Percentiles rank a stretch among this genome's conserved stretches.
These are phyloP conservation scores for Podila verticillata DNA, from an alignment of 192 early-diverging fungal genomes.

Conservation along the genomic window DNA sequence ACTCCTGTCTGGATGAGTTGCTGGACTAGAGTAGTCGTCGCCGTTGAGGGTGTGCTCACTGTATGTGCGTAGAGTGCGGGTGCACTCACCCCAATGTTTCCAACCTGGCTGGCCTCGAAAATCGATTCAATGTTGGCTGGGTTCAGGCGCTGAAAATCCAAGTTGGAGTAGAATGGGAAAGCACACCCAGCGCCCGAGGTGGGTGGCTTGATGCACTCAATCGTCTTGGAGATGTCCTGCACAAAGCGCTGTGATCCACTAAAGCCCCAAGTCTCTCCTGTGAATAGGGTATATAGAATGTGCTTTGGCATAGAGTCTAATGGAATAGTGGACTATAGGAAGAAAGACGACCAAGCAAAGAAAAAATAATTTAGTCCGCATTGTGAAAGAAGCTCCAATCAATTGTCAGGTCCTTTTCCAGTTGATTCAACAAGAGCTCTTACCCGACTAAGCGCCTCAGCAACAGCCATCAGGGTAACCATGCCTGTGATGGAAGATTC, in stretches of 20 bases:
- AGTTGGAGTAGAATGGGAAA: constrained; percentile 68
- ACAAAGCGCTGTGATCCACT: constrained; percentile 88
- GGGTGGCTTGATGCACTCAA: constrained; percentile 62
- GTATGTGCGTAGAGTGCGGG: constrained; percentile 55
- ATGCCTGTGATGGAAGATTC: constrained; percentile 65
- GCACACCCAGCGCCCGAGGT: constrained; percentile 58
- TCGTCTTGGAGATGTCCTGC: constrained; percentile 67
- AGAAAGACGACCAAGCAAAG: not conserved
- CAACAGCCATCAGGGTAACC: constrained; percentile 72
- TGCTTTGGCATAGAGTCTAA: constrained; percentile 65
- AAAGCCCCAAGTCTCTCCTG: constrained; percentile 77
- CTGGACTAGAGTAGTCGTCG: constrained; percentile 9
- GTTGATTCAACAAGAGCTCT: not conserved
- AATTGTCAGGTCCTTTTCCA: no score
- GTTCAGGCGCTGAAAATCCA: constrained; percentile 74
- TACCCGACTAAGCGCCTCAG: constrained; percentile 77
- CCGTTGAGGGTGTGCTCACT: constrained; percentile 35
- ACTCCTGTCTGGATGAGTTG: constrained; percentile 26
- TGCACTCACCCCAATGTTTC: constrained; percentile 21
- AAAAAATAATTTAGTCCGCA: constrained; percentile 8
- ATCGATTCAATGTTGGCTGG: constrained; percentile 74
- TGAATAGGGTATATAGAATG: constrained; percentile 81
- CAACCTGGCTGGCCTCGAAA: constrained; percentile 75
- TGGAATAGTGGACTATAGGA: constrained; percentile 51
- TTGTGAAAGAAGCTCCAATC: no score